Evolutionary conservation across 805 yeast species (phyloP).

Genomic region (Ascoidea asiatica): DNA sequence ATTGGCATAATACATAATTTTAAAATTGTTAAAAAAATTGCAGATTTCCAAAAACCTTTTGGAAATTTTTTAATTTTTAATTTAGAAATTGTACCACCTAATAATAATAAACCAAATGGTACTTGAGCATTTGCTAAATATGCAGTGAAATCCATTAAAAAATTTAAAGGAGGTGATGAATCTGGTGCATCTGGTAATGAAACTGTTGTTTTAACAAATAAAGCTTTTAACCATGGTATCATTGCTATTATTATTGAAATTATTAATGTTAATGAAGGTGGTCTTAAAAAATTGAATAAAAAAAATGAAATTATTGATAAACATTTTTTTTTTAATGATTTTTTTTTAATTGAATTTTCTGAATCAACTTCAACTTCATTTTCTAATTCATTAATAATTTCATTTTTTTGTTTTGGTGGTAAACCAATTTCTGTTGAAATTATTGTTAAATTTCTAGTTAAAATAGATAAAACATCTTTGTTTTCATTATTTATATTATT

Average conservation of each 20-base stretch:
- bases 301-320: too few relatives aligned
- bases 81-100: slow-evolving; percentile 84
- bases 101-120: slow-evolving; percentile 67
- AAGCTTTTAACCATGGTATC: slow-evolving; percentile 77
- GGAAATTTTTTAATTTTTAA: slow-evolving; percentile 51
- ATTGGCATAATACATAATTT: slow-evolving; percentile 66
- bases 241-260: slow-evolving; percentile 53
- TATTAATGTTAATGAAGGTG: slow-evolving; percentile 62
- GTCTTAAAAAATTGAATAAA: slow-evolving; percentile 44
- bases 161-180: slow-evolving; percentile 67
- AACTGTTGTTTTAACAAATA: slow-evolving; percentile 39
- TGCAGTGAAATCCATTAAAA: slow-evolving; percentile 65
- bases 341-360: too few relatives aligned
- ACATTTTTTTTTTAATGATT: too few relatives aligned
- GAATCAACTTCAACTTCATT: too few relatives aligned
- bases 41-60: slow-evolving; percentile 38
- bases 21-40: slow-evolving; percentile 38
- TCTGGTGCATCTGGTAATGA: slow-evolving; percentile 73
- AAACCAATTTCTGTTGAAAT: slow-evolving; percentile 17
- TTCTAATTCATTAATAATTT: not conserved
- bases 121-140: slow-evolving; percentile 83
- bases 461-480: too few relatives aligned
- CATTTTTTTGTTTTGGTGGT: slow-evolving; percentile 6
- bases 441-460: too few relatives aligned
- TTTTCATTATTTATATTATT: not conserved